phyloP scores from a whole-genome alignment of 441 rosid species.

The Populus hybrid region DNA sequence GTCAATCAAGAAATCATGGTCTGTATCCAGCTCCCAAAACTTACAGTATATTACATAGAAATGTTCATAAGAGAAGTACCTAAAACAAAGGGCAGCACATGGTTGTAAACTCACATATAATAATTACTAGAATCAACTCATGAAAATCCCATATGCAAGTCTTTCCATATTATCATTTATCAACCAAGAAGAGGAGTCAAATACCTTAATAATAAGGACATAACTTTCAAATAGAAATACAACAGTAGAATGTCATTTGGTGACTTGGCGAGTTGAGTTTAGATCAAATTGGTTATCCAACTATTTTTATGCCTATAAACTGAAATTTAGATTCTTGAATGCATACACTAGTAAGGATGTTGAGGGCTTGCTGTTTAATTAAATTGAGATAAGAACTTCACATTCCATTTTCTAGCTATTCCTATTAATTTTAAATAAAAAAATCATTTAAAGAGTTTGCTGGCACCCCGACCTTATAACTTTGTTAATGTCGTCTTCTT shows the following conservation, averaged over 20 bases:
- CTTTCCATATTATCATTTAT: not conserved
- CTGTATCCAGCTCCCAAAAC: conserved; percentile 97
- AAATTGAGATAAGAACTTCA: not conserved
- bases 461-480: conserved; percentile 71
- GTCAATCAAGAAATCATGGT: conserved; percentile 94
- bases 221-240: not conserved
- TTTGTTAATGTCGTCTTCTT: conserved; percentile 98
- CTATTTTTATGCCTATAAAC: not conserved
- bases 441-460: not conserved
- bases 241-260: not conserved
- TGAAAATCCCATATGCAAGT: conserved; percentile 5
- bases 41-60: conserved; percentile 98
- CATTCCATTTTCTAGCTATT: not conserved
- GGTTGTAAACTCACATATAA: not conserved
- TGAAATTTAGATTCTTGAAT: not conserved
- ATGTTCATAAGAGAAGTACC: conserved; percentile 96
- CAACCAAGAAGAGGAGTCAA: not conserved
- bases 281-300: not conserved
- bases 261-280: not conserved
- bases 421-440: not conserved
- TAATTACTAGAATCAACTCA: not conserved
- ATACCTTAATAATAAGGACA: not conserved
- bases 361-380: not conserved
- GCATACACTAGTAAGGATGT: not conserved
- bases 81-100: conserved; percentile 22